A percentile compares a stretch with the other conserved stretches of the same genome.
These are phyloP conservation scores for Spathaspora sp. DNA, from an alignment of 1,139 yeast genomes.

Conservation along the genomic window DNA sequence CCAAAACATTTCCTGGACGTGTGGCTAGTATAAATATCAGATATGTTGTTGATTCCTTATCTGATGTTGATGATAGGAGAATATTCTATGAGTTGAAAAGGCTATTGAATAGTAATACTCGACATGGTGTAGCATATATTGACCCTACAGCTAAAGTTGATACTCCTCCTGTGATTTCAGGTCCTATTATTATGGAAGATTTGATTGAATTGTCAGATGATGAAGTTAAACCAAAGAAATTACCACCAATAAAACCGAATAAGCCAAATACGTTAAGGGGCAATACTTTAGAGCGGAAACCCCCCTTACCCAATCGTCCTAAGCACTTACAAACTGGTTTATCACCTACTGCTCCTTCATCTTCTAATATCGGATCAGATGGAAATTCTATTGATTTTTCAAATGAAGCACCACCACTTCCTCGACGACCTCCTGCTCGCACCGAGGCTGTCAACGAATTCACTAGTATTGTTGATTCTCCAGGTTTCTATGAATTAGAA, in stretches of 20 bases:
- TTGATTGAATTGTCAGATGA: conserved; percentile 36
- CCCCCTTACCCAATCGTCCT: conserved; percentile 21
- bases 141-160: background rate
- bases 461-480: conserved; percentile 13
- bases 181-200: conserved; percentile 19
- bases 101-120: conserved; percentile 12
- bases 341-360: conserved; percentile 13
- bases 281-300: conserved; percentile 19
- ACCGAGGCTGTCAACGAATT: conserved; percentile 6
- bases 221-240: conserved; percentile 15
- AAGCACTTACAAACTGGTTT: conserved; percentile 9
- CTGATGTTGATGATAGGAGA: conserved; percentile 48
- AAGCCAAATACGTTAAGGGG: conserved; percentile 39
- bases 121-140: conserved; percentile 13
- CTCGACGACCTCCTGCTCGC: background rate
- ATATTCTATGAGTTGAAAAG: conserved; percentile 36
- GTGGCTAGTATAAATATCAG: conserved; percentile 78
- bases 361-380: conserved; percentile 17
- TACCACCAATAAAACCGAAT: conserved; percentile 41
- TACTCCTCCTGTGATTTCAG: background rate
- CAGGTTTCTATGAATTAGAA: conserved; percentile 25
- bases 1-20: conserved; percentile 58
- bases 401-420: background rate
- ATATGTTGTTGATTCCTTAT: conserved; percentile 69
- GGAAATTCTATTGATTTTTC: conserved; percentile 10